These are phyloP conservation scores for Ogataea siamensis DNA, from an alignment of 805 yeast genomes.

Conservation along the genomic window DNA sequence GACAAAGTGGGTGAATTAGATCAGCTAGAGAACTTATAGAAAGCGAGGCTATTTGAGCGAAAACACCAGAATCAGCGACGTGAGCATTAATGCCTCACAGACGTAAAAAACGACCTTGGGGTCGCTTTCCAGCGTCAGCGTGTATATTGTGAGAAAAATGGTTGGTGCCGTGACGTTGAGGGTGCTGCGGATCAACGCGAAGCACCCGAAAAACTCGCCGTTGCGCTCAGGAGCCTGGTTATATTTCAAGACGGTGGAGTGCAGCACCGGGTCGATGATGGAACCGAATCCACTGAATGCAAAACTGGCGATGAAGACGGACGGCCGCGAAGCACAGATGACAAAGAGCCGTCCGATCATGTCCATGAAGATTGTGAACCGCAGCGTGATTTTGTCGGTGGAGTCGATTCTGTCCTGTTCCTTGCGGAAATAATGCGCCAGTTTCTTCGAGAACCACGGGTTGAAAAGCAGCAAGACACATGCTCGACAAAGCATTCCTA, in stretches of 20 bases:
- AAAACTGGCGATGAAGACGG: conserved; percentile 34
- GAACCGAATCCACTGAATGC: conserved; percentile 47
- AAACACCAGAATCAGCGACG: conserved; percentile 1
- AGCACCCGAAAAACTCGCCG: conserved; percentile 74
- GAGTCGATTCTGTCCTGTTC: conserved; percentile 48
- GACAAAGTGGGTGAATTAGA: neutral
- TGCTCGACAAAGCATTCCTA: conserved; percentile 50
- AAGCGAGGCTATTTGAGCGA: conserved; percentile 4
- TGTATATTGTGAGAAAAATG: conserved; percentile 45
- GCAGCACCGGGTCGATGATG: conserved; percentile 54
- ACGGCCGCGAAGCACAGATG: conserved; percentile 32
- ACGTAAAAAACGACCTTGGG: conserved; percentile 39
- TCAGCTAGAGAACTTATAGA: neutral
- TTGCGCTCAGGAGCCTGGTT: conserved; percentile 49
- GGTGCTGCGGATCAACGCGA: conserved; percentile 56
- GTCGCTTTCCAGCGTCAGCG: conserved; percentile 37
- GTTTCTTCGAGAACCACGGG: conserved; percentile 44
- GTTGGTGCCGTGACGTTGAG: conserved; percentile 50
- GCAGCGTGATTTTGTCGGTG: conserved; percentile 26
- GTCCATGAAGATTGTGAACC: conserved; percentile 40
- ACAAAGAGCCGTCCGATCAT: conserved; percentile 37
- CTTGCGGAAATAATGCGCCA: conserved; percentile 36
- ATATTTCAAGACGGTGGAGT: conserved; percentile 59
- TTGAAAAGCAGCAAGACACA: conserved; percentile 47
- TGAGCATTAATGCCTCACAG: conserved; percentile 9